Evolutionary conservation across 2,329 filamentous ascomycete genomes (phyloP), one percentile per base, ranked within the genome.

Genomic region (Cladobotryum mycophilum): DNA sequence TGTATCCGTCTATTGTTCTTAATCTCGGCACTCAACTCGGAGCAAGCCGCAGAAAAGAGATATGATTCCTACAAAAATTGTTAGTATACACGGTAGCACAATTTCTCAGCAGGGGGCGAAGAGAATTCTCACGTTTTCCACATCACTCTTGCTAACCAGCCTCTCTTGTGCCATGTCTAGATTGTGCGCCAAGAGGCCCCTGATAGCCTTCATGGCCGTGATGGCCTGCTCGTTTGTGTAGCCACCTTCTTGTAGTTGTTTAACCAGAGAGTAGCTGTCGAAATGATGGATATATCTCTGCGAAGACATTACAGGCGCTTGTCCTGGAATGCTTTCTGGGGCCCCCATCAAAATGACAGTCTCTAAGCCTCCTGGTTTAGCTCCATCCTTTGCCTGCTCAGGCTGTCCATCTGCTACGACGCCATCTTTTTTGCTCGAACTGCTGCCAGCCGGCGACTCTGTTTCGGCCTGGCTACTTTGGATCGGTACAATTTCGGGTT

Each of bases 241-340:
- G 0, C 86, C 86, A 12, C 84, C 83, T 15, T 84, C 78, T 47
- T 85, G 78, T 14, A 99, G 81, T 60, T 89, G 82, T 62, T 86
- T 86, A 14, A 97, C 93, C 5, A 97, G 79, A 13, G 83, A 85
- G 69, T 93, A 99, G 20, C 86, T 96, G 70, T 99, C 92, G 69
- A 99, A 99, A 70, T 97, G 90, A 71, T 99, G 93, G 34, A 96
- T 84, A 64, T 96, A 95, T 1, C 85, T 87, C 7, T 88, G 81
- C 1, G 88, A 80, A 44, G 82, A 76, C 64, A 87, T 79, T 64
- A 90, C 84, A 4, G 85, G 85, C 18, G 81, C 78, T 57, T 78
- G 77, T 44, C 72, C 62, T 41, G 65, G 63, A 12, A 59, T 58
- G n/a, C 61, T 61, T 42, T 73, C 66, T 7, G 74, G 70, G 4